Evolutionary conservation across 2,329 filamentous ascomycete genomes (phyloP), one percentile per base, ranked within the genome.

Genomic region (Colletotrichum shisoi): DNA sequence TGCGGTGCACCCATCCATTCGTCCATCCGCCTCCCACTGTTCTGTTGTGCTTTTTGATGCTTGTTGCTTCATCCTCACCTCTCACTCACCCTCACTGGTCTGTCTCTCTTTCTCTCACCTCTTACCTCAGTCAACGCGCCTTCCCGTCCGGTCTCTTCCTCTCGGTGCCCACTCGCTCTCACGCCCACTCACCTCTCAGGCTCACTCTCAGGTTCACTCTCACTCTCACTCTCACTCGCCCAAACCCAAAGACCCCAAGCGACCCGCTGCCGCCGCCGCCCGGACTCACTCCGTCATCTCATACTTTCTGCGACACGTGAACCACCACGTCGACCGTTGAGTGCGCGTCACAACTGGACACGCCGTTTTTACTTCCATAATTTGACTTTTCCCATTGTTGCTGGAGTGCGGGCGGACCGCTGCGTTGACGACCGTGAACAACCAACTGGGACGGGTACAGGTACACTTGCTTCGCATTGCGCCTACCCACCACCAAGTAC

Each of bases 271-370:
- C 40, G 40, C 59, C 31, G 59, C 54, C 54, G 42, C 61, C 61
- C 65, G 65, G 62, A 54, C 62, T 46, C 60, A 63, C 37, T 59
- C 56, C 54, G 44, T 57, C 65, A 65, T 68, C 61, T 51, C 61
- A 68, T 56, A 49, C 61, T 52, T 34, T 39, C 42, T 65, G 54
- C 65, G 49, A 59, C 54, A 67, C 54, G 61, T 67, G 60, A 67
- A 64, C 61, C 53, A 64, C 54, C 48, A 67, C 24, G 44, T 60
- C 21, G 34, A 46, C 39, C 39, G 39, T 56, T 34, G 21, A 49
- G 49, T 34, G 46, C 59, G 61, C 48, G 61, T 42, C 44, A 49
- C 62, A 17, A 51, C 64, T 59, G 48, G 52, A 56, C 34, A 34
- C 24, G 37, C 44, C 31, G 21, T 48, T 40, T 15, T 15, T 45